These are phyloP conservation scores for Alisma plantagoaquatica DNA, from an alignment of 106 monocot genomes.

Conservation along the genomic window DNA sequence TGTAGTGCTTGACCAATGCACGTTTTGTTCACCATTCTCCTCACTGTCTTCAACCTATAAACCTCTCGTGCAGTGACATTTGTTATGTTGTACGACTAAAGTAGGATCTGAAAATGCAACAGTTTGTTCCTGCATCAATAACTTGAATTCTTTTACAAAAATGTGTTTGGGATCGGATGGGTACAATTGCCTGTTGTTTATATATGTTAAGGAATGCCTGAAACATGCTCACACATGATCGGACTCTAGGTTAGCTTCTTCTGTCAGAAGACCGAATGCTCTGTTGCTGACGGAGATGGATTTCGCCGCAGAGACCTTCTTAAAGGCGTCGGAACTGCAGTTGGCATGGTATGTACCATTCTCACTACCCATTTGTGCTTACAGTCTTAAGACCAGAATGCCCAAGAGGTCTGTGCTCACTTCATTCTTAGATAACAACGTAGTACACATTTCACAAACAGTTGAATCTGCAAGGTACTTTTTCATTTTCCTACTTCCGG, in stretches of 20 bases:
- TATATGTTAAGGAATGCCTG: not conserved
- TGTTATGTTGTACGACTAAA: not conserved
- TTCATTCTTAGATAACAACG: not conserved
- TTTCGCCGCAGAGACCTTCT: conserved; percentile 29
- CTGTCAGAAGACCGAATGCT: conserved; percentile 11
- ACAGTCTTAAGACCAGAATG: too few relatives aligned
- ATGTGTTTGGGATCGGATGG: not conserved
- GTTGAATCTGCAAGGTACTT: not conserved
- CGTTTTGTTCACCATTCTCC: too few relatives aligned
- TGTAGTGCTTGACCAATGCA: too few relatives aligned
- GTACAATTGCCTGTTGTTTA: not conserved
- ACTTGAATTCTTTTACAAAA: not conserved
- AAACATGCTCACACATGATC: not conserved
- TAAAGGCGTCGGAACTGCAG: conserved; percentile 13
- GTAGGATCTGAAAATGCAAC: not conserved
- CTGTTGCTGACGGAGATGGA: conserved; percentile 2
- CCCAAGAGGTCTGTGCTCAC: too few relatives aligned
- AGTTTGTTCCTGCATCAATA: not conserved
- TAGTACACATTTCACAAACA: not conserved
- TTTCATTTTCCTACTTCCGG: not conserved
- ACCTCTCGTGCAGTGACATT: not conserved
- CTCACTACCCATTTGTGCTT: not conserved
- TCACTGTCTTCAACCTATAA: too few relatives aligned
- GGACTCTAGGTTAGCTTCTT: conserved; percentile 18
- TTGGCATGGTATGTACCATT: conserved; percentile 27